Base-by-base conservation (phyloP, 208 protist species). In the Wallacemonas rigidus region DNA sequence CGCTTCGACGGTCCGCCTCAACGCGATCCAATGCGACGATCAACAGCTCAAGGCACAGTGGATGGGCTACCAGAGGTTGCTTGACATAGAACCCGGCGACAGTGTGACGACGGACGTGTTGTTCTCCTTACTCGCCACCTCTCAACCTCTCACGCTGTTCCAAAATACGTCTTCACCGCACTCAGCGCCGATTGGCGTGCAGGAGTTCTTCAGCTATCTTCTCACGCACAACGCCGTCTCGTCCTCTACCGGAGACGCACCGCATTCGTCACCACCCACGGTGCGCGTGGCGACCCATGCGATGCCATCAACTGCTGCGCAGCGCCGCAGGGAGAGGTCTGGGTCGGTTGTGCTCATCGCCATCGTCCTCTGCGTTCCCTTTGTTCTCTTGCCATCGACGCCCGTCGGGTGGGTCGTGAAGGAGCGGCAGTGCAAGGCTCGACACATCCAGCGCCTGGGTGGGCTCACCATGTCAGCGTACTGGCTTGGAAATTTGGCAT, bases 391-490 rank as follows among this genome's bases (percentile, higher is more conserved):
- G 14, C 87, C 88, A 3, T 78, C 88, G 3, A 92, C 77, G 74
- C 74, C 78, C 44, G 82, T 96, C 2, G 79, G 70, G 38, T 94
- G 85, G 80, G 70, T 96, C 1, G 88, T 93, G 55, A 91, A 87
- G 75, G 91, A 96, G 74, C 81, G 87, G 14, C 77, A 93, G 70
- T 82, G 69, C 58, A 87, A 81, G 48, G 74, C 89, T 7, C 82
- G 80, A 38, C 91, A 96, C 75, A 70, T 96, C 68, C 91, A 96
- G 78, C 82, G 64, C 26, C 65, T 92, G n/a, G 87, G 86, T n/a
- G 89, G 92, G 36, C 71, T 95, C 40, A 60, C 58, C 56, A 79
- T 81, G 72, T 68, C 81, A 26, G 58, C 90, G 5, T 95, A 93
- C 80, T 95, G 90, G 89, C 14, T 87, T 39, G 71, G 81, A 67